A percentile compares a stretch with the other conserved stretches of the same genome.
Evolutionary conservation across 2,329 filamentous ascomycete genomes (phyloP).

Genomic region (Aspergillus quadrilineatus): DNA sequence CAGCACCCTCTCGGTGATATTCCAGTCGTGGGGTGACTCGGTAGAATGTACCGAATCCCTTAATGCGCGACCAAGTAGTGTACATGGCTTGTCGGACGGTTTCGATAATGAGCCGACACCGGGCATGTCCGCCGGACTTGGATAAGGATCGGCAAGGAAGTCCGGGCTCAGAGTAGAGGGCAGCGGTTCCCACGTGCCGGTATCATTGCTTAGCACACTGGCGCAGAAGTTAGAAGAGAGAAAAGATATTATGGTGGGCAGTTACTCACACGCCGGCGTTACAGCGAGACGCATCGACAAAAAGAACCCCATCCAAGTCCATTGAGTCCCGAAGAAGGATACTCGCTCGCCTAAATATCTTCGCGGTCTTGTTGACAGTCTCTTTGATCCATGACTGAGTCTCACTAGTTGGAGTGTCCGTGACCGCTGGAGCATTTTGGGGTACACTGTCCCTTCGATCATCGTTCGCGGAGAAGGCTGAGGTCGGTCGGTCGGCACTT

Average conservation of each 20-base stretch:
- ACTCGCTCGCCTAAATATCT: constrained; percentile 47
- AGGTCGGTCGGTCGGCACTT: not conserved
- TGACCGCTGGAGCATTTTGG: not conserved
- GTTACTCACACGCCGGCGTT: constrained; percentile 26
- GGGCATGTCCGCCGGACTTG: constrained; percentile 14
- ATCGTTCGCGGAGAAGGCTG: not conserved
- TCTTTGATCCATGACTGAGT: constrained; percentile 3
- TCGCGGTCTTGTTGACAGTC: constrained; percentile 20
- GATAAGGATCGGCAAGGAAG: constrained; percentile 16
- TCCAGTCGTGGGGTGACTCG: not conserved
- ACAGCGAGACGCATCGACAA: constrained; percentile 28
- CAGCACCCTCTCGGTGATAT: constrained; percentile 20
- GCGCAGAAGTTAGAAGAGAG: not conserved
- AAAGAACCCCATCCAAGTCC: constrained; percentile 40
- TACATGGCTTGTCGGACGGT: constrained; percentile 16
- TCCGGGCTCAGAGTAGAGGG: constrained; percentile 18
- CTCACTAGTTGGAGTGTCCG: constrained; percentile 1
- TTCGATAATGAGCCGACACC: constrained; percentile 20
- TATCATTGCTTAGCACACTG: constrained; percentile 18
- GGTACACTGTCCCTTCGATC: not conserved
- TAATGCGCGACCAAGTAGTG: constrained; percentile 20
- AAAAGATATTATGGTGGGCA: no score
- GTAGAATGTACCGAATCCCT: not conserved
- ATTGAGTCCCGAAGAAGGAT: constrained; percentile 45
- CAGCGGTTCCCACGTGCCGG: constrained; percentile 26